Base-by-base conservation (phyloP, 257 asterid genomes). In the Solanum infundibuliforme region DNA sequence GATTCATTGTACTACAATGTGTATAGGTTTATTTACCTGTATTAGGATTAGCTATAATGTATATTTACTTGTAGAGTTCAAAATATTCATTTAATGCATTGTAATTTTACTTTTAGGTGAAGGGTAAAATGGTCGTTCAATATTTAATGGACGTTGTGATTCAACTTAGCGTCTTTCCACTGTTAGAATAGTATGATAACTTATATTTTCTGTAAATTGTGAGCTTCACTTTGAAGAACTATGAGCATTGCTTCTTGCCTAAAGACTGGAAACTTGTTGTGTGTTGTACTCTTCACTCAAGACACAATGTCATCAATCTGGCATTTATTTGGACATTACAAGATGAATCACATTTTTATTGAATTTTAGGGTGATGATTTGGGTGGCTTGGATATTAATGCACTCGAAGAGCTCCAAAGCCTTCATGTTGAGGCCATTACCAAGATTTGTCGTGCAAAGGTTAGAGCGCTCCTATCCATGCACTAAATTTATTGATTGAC, bases 361-460 rank as follows among this genome's bases (percentile, higher is more conserved):
- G 87, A 21, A 83, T 77, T 75, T 75, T 83, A 91, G 93, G 93
- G 90, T 88, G 93, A 89, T 48, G 89, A 89, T 83, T 86, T 89
- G 82, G 84, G 86, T 36, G 87, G 89, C 66, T 73, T 89, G 93
- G 89, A 89, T 89, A 62, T 87, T 62, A 83, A 83, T 62, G 71
- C 91, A 65, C 93, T 91, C 39, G 91, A 89, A 36, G 90, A 91
- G 90, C 71, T 89, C 87, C 93, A 91, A 87, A 89, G 84, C 81
- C 83, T 91, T 87, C 93, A 91, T 60, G 91, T 91, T 34, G 93
- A 91, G 81, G 93, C 93, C 88, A 91, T 91, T 52, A 88, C 91
- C 88, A 91, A 89, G 90, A 91, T 91, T 71, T 89, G 89, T 74
- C 89, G 87, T 88, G 93, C 93, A 83, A 91, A 91, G 89, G 93